Base-by-base conservation (phyloP, 2,329 filamentous ascomycete species). In the Dothidotthia symphoricarpi region DNA sequence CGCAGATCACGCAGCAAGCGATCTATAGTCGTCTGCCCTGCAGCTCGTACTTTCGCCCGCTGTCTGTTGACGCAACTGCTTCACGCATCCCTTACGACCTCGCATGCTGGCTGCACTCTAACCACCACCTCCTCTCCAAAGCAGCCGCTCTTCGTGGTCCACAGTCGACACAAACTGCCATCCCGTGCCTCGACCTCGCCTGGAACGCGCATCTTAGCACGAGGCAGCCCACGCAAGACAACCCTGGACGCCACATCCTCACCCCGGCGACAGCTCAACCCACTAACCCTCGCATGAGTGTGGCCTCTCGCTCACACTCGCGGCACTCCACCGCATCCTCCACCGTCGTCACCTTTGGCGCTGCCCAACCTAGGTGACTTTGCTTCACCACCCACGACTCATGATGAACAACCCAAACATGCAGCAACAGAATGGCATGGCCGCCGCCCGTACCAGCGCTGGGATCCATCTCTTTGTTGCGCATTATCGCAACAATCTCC, bases 361-460 rank as follows among this genome's bases (percentile, higher is more conserved):
- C 24, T 31, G 29, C 29, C 38, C 16, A 36, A 31, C 27, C 35
- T 41, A 9, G 9, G 19, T 22, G 19, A 22, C 19, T n/a, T 31
- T 26, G 41, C 39, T 33, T 35, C 36, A n/a, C 34, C 30, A 24
- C 24, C 36, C 33, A 27, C 41, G 34, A 16, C 39, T 39, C 53
- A 51, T 43, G 39, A 64, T 63, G 60, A 64, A 63, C 48, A 63
- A 63, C 53, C 54, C 57, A 28, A 60, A 57, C 47, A 57, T 62
- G 47, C 51, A 53, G 33, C 52, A 51, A 32, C 19, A 22, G 9
- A 57, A 55, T 39, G 53, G 43, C 43, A 52, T 52, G 48, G 29
- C 39, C 4, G 44, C 40, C 30, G 36, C 37, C 29, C 51, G 50
- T 16, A 34, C 50, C 31, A 45, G 49, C 22, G 50, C 51, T 14